phyloP scores from a whole-genome alignment of 2,329 filamentous ascomycete genomes.

The Aspergillus niger region DNA sequence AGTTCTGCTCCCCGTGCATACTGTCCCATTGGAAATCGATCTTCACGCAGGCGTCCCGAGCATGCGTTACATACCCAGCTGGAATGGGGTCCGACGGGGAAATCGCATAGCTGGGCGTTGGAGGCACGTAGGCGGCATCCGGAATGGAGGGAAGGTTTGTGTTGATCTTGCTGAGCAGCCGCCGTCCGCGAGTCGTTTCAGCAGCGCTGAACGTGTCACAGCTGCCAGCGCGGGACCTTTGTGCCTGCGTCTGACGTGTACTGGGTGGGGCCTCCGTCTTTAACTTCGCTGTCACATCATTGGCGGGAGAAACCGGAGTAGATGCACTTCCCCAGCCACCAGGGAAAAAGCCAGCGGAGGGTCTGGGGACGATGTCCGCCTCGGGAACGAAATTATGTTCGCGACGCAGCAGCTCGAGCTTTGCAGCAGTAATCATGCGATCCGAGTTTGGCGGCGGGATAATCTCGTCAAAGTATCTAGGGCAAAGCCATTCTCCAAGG shows the following conservation, averaged over 20 bases:
- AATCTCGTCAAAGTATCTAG: constrained; percentile 90
- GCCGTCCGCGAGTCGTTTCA: constrained; percentile 20
- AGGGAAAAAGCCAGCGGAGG: constrained; percentile 52
- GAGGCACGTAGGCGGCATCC: constrained; percentile 66
- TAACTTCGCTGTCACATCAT: constrained; percentile 31
- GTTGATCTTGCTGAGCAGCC: constrained; percentile 34
- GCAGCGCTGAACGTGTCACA: constrained; percentile 38
- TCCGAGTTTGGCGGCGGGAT: constrained; percentile 82
- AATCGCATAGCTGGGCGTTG: constrained; percentile 79
- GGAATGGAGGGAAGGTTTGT: constrained; percentile 33
- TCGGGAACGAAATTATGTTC: constrained; percentile 63
- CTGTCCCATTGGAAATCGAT: constrained; percentile 98
- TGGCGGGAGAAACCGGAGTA: constrained; percentile 23
- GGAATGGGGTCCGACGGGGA: constrained; percentile 81
- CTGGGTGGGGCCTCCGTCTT: neutral
- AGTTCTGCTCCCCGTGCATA: constrained; percentile 72
- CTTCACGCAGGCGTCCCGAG: constrained; percentile 78
- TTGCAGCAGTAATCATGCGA: constrained; percentile 85
- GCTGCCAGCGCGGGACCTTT: constrained; percentile 53
- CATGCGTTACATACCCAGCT: constrained; percentile 83
- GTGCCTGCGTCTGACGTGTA: constrained; percentile 21
- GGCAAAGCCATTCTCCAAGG: constrained; percentile 91
- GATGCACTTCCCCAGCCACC: constrained; percentile 55
- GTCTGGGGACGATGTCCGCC: constrained; percentile 38
- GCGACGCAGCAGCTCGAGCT: constrained; percentile 77